Evolutionary conservation across 768 basidiomycete species (phyloP), one percentile per base, ranked within the genome.

Genomic region (Tylopilus plumbeoviolaceoides): DNA sequence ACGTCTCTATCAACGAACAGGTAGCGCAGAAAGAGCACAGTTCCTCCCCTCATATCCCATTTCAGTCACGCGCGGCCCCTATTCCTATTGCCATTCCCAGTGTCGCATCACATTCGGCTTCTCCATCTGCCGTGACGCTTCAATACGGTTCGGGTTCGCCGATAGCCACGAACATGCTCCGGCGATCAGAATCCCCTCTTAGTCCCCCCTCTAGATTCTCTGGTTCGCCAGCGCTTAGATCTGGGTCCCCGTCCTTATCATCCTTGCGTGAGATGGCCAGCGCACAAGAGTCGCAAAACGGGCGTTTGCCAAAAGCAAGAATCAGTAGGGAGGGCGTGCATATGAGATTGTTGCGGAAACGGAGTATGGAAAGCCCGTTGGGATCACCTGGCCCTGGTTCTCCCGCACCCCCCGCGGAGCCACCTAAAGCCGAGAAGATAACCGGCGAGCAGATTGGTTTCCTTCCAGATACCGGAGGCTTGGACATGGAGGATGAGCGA

Each of bases 271-370:
- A 63, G 33, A 47, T 36, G 2, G 50, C 57, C n/a, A 65, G 57
- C 28, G 51, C 52, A 5, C 65, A 63, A 41, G 64, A 64, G 6
- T 40, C 60, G 18, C 56, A 59, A 28, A 41, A 44, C 23, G 58
- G 47, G 4, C 60, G 60, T 59, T 55, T 31, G 59, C 65, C 58
- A 3, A 74, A 72, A 47, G 72, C 71, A 23, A 72, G 80, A 41
- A 81, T 84, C 52, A 82, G 71, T 48, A 75, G 76, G 27, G 81
- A 81, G 48, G 78, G 79, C 44, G 75, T 85, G 18, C 75, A 79
- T 53, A 69, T 75, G 48, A 73, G 79, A 33, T 62, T 83, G 47
- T 58, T 76, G 63, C 72, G 70, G 45, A 72, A 75, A 57, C 67
- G 73, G 51, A 79, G 77, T 40, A 61, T 67, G 41, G 73, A 79